Base-by-base conservation (phyloP, 2,329 filamentous ascomycete species). In the Zopfia rhizophila region DNA sequence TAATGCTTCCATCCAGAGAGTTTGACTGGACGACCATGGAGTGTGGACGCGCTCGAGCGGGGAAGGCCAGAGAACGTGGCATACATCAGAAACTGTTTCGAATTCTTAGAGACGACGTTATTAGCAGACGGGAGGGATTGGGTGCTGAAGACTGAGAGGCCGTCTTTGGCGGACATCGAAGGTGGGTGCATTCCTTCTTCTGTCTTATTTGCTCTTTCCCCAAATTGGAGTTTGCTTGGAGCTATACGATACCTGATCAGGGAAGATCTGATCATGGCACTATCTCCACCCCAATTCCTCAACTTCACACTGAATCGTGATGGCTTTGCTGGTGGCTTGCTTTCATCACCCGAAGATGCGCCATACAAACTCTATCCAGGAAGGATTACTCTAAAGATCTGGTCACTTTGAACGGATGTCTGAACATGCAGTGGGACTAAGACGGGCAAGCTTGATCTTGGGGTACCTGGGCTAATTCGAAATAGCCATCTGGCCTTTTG, bases 101-200 rank as follows among this genome's bases (percentile, higher is more conserved):
- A 73, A 28, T 66, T 86, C 23, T 65, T 89, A 3, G 87, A 90
- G 72, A 75, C 73, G 5, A 80, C 79, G 1, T 60, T 89, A 37
- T 72, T 90, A 7, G 78, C 75, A 2, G 86, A 89, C 69, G 84
- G 82, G 19, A 77, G 86, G 45, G 62, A 78, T 5, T 90, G 86
- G 86, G 67, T 89, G 10, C 69, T 85, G n/a, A 75, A 72, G 10
- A 80, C 76, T 2, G 60, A 76, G 4, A 65, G 67, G 13, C 82
- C 83, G 3, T 77, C 75, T 2, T 69, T 89, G 58, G 84, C 82
- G 3, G 87, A 90, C 65, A 83, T 90, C 51, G 82, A 90, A 72
- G 83, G 76, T 78, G 57, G 54, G 36, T 45, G 21, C 12, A 22
- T 33, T 46, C 27, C 28, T 31, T 33, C 16, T 22, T 17, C 40